Conservation (phyloP, 169 alveolate genomes). For the Plasmodium chabaudi region DNA sequence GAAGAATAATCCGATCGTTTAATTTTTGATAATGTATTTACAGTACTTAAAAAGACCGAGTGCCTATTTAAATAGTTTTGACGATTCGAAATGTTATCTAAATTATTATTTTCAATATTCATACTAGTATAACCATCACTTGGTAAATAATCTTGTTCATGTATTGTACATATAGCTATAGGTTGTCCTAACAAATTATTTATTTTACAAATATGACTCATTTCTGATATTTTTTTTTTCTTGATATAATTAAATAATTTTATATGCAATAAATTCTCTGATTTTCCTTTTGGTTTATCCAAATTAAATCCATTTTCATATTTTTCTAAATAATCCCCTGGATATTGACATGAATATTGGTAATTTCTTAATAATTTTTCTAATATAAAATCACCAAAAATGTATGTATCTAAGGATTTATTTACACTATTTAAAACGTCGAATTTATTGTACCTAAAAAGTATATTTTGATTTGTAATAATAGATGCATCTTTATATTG, state of each 20-base stretch:
- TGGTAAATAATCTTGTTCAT: background rate
- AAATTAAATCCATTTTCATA: conserved; percentile 67
- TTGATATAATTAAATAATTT: conserved; percentile 67
- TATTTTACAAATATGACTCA: conserved; percentile 59
- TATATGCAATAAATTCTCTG: conserved; percentile 46
- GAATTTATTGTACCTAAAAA: conserved; percentile 48
- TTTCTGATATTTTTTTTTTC: conserved; percentile 68
- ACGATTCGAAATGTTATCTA: background rate
- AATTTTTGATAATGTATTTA: conserved; percentile 9
- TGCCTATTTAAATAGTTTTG: background rate
- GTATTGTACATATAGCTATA: conserved; percentile 69
- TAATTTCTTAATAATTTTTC: conserved; percentile 59
- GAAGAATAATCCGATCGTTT: background rate
- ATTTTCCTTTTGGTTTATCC: conserved; percentile 9
- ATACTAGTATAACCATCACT: background rate
- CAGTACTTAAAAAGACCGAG: background rate
- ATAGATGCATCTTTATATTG: conserved; percentile 42
- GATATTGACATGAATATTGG: conserved; percentile 68
- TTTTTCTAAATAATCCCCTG: conserved; percentile 67
- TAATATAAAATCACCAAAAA: conserved; percentile 61
- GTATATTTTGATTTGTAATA: conserved; percentile 56
- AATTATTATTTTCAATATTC: background rate
- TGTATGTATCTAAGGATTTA: conserved; percentile 67
- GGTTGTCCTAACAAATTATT: conserved; percentile 74
- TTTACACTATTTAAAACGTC: conserved; percentile 49